Evolutionary conservation across 345 rosid species (phyloP), one percentile per base, ranked within the genome.

Genomic region (Gossypium ekmanianum): DNA sequence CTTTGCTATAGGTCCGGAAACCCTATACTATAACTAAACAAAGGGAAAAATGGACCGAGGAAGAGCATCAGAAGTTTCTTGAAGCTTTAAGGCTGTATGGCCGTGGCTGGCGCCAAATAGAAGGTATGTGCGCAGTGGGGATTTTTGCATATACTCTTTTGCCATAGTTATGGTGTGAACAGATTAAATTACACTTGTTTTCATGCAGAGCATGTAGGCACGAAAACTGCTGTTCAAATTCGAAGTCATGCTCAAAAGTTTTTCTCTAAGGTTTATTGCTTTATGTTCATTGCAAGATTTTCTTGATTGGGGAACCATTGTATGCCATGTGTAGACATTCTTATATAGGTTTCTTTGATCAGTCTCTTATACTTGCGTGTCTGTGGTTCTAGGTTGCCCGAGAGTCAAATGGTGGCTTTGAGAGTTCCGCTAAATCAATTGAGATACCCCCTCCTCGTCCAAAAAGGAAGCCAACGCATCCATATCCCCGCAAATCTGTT

Each of bases 201-300:
- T 41, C 44, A 7, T 82, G 87, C 97, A 94, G 98, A 88, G 74
- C 92, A 90, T 74, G 84, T 94, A 72, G 94, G 93, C 64, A 84
- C 97, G 45, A 94, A 94, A 85, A 89, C 97, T 26, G 93, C 97
- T 22, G 92, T 94, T 79, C 98, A 92, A 82, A 90, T 92, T 65
- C 90, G 98, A 82, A 92, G 98, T 90, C 98, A 94, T 84, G 97
- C 98, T 80, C 98, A 94, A 79, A 94, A 94, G 79, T 91, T 89
- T 81, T 94, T 94, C 90, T 86, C 93, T 45, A 94, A 92, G 97
- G 98, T 94, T 57, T 79, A 63, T 57, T 78, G 20, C 61, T 47
- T 48, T 45, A 24, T 56, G 61, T 75, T 50, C 18, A 24, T 14
- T 74, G 41, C 55, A n/a, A 63, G 12, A 41, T 34, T 64, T 74